Evolutionary conservation across 768 basidiomycete species (phyloP).

Genomic region (Chlorophyllum brunneum): DNA sequence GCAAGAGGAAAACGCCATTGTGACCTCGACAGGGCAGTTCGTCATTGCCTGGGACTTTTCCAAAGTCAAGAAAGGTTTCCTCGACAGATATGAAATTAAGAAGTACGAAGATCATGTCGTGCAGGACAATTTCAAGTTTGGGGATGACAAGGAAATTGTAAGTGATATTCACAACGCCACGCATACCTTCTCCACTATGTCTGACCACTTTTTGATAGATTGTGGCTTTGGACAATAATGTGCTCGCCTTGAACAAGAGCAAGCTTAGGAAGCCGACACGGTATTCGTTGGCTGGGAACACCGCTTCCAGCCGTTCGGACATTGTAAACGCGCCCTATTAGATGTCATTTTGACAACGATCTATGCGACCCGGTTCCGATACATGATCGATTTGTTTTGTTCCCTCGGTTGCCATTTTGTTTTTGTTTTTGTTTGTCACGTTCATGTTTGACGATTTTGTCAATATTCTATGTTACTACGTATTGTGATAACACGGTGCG

Average conservation of each 20-base stretch:
- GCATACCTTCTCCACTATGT: neutral
- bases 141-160: slow-evolving; percentile 95
- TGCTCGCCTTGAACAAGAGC: slow-evolving; percentile 93
- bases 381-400: neutral
- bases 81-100: slow-evolving; percentile 95
- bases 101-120: slow-evolving; percentile 93
- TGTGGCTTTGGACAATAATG: slow-evolving; percentile 92
- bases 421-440: neutral
- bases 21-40: slow-evolving; percentile 89
- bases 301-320: slow-evolving; percentile 46
- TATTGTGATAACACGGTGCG: neutral
- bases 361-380: slow-evolving; percentile 15
- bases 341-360: slow-evolving; percentile 4
- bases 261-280: slow-evolving; percentile 80
- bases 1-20: slow-evolving; percentile 89
- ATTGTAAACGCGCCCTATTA: slow-evolving; percentile 71
- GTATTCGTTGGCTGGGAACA: slow-evolving; percentile 50
- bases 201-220: slow-evolving; percentile 48
- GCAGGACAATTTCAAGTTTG: slow-evolving; percentile 97
- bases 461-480: slow-evolving; percentile 3
- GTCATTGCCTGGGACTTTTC: slow-evolving; percentile 97
- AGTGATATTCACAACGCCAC: slow-evolving; percentile 24
- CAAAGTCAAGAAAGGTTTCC: slow-evolving; percentile 88
- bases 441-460: neutral
- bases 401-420: neutral